Evolutionary conservation across 805 yeast genomes (phyloP), one percentile per base, ranked within the genome.

Genomic region (Metschnikowia santaceciliae): DNA sequence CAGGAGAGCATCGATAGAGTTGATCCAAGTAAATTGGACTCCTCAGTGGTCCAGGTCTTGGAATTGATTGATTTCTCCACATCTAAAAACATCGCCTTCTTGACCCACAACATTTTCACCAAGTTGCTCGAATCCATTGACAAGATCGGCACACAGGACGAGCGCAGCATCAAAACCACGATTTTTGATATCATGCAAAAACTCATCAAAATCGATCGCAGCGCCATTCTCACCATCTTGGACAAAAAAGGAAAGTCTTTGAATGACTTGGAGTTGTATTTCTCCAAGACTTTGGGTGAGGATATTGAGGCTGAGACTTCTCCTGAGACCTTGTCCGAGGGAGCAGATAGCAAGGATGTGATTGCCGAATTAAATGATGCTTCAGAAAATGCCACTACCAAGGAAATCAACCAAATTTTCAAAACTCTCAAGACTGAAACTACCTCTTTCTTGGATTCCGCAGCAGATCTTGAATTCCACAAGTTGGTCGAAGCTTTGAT

Each of bases 271-370:
- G 78, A 74, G 70, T 79, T 90, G 75, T 75, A 78, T 48, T 69
- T 89, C 42, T 87, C 88, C 68, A 77, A 86, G 1, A 83, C 91
- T 0, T 67, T 90, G 47, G 59, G 67, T 26, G 59, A 57, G 10
- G 48, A 37, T 23, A 43, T 46, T 42, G 51, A 42, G 26, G 30
- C 32, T 11, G 54, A 61, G 14, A 45, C 46, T 26, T 7, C 32
- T 3, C 34, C 32, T 5, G 47, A 44, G 15, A 4, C 32, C 14
- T 15, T 23, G 13, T 17, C 23, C 13, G 32, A 34, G 13, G 22
- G 19, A 15, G 23, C 36, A 17, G 37, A 44, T 8, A 36, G 41
- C 32, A 23, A 22, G 15, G 40, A 34, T 14, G 33, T 44, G 17
- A 42, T 42, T 11, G 40, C 47, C 5, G 40, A 36, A 13, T 26